Base-by-base conservation (phyloP, 2,329 filamentous ascomycete species). In the Phaeophleospora eucalypticola region DNA sequence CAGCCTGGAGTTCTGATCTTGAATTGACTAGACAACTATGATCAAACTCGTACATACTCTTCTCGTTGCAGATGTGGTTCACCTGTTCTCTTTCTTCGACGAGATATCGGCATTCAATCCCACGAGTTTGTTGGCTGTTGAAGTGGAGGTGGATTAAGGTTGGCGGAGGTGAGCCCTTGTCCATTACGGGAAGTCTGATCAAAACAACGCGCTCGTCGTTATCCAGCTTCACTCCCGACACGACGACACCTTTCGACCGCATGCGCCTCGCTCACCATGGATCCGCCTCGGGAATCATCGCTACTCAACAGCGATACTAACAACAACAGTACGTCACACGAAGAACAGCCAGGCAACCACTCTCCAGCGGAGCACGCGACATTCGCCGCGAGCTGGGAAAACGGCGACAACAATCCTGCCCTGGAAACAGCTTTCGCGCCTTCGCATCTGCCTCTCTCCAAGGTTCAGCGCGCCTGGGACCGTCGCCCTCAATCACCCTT, bases 391-490 rank as follows among this genome's bases (percentile, higher is more conserved):
- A 46, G 42, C 57, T 75, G 72, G 72, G 54, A 68, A 56, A 29
- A 6, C 24, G 24, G 12, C 24, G 12, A 29, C n/a, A n/a, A n/a
- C n/a, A n/a, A n/a, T n/a, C 60, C 68, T 43, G 57, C 64, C 53
- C 71, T 74, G 57, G 58, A 67, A 18, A 60, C 68, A 20, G 63
- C 65, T 48, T 65, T 75, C 48, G 63, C 67, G 34, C 70, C 72
- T 8, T 59, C 52, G 34, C 61, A 69, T 24, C 59, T 76, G 3
- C 64, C 69, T 14, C 53, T 74, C 20, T 57, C 67, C 12, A 70
- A 68, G 41, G 63, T 69, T 3, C 70, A 68, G 15, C 71, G 73
- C 38, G 74, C 65, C 38, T 78, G 73, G 73, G 74, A 78, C 45
- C 68, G 74, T 41, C 68, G 66, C 45, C 69, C 72, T 4, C 61